Conservation (phyloP, 768 basidiomycete genomes). For the Porphyrellus cyaneotinctus region DNA sequence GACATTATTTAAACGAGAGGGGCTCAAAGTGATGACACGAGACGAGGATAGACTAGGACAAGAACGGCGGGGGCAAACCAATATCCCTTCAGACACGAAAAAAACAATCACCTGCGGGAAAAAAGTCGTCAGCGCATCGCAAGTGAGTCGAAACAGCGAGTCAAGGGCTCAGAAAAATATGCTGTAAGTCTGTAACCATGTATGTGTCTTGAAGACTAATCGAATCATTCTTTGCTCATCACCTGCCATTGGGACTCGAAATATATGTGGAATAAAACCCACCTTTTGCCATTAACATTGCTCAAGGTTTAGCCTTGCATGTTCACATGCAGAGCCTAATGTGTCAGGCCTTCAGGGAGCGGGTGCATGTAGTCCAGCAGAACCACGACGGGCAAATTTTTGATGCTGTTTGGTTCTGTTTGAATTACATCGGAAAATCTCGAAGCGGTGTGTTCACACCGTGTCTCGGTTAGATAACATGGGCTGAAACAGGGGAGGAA, state of each 20-base stretch:
- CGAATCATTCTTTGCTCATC: constrained; percentile 64
- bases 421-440: too few species aligned
- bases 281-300: constrained; percentile 4
- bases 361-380: too few species aligned
- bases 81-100: background rate
- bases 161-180: constrained; percentile 17
- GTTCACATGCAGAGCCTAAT: background rate
- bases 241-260: constrained; percentile 10
- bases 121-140: constrained; percentile 6
- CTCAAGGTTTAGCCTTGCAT: background rate
- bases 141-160: background rate
- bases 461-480: background rate
- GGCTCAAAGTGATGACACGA: background rate
- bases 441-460: too few species aligned
- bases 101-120: constrained; percentile 4
- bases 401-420: constrained; percentile 14
- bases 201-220: constrained; percentile 92
- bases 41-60: background rate
- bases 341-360: background rate
- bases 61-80: background rate
- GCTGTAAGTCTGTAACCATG: constrained; percentile 82
- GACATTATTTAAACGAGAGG: constrained; percentile 2
- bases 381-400: background rate
- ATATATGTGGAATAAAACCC: background rate
- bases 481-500: background rate